Conservation (phyloP, 106 monocot genomes). For the Dendrobium officinale region DNA sequence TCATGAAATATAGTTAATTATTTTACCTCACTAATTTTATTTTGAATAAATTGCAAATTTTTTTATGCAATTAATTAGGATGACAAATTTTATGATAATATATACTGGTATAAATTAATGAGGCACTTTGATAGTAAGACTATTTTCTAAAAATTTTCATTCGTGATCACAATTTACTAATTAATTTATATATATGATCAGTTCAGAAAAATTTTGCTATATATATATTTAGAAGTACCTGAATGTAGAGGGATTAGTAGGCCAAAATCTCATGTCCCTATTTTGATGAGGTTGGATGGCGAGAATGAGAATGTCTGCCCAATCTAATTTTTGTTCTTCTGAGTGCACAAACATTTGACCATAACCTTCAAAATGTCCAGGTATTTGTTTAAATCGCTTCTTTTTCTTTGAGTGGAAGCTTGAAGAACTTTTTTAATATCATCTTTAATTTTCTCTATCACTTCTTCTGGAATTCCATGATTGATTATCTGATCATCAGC, state of each 20-base stretch:
- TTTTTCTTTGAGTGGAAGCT: conserved; percentile 13
- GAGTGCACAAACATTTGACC: background rate
- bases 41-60: no score
- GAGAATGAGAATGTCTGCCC: conserved; percentile 7
- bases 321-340: conserved; percentile 10
- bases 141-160: no score
- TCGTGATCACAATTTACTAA: no score
- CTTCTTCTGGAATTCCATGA: conserved; percentile 1
- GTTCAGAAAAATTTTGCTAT: no score
- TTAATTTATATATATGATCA: no score
- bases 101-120: no score
- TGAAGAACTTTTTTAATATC: conserved; percentile 1
- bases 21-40: no score
- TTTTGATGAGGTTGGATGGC: background rate
- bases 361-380: conserved; percentile 1
- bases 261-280: conserved; percentile 14
- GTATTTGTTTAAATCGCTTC: background rate
- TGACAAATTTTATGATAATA: no score
- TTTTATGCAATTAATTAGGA: no score
- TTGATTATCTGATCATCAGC: background rate
- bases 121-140: no score
- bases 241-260: conserved; percentile 5
- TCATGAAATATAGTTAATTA: no score
- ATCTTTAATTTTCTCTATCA: background rate
- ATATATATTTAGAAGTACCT: background rate